Evolutionary conservation across 805 yeast species (phyloP).

Genomic region (Saccharomycopsis vini): DNA sequence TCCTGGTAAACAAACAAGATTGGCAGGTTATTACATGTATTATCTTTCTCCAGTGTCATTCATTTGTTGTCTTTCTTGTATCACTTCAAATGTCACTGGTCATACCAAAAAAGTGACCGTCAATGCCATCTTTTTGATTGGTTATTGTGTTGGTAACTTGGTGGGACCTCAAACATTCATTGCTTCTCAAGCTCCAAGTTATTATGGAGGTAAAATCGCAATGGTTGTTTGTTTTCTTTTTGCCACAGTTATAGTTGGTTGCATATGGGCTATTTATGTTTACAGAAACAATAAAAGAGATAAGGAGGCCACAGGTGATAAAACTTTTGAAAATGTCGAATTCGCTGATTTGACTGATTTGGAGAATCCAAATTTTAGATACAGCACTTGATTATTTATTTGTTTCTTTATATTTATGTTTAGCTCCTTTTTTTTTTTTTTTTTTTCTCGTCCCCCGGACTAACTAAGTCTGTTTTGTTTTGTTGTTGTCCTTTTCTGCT

Average conservation of each 20-base stretch:
- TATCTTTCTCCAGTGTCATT: conserved; percentile 30
- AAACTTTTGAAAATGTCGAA: conserved; percentile 30
- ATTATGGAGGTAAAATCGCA: conserved; percentile 32
- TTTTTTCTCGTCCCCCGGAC: too few relatives aligned
- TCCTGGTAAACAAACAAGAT: conserved; percentile 10
- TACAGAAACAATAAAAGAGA: conserved; percentile 26
- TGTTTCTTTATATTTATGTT: too few relatives aligned
- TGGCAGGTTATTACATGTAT: conserved; percentile 33
- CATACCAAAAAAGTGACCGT: conserved; percentile 53
- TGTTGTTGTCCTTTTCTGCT: too few relatives aligned
- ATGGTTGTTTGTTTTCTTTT: conserved; percentile 29
- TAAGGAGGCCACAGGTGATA: conserved; percentile 20
- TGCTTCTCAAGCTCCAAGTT: conserved; percentile 34
- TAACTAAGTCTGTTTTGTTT: too few relatives aligned
- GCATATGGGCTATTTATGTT: conserved; percentile 27
- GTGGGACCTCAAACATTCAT: conserved; percentile 67
- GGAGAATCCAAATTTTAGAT: conserved; percentile 47
- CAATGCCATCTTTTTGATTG: conserved; percentile 46
- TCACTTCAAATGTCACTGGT: conserved; percentile 53
- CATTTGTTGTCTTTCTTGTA: conserved; percentile 28
- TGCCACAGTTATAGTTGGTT: conserved; percentile 25
- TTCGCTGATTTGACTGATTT: conserved; percentile 46
- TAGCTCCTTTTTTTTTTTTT: too few relatives aligned
- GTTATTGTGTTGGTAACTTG: conserved; percentile 59
- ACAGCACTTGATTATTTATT: too few relatives aligned